phyloP scores from a whole-genome alignment of 1,139 yeast species.

The Saccharomyces hybrid region DNA sequence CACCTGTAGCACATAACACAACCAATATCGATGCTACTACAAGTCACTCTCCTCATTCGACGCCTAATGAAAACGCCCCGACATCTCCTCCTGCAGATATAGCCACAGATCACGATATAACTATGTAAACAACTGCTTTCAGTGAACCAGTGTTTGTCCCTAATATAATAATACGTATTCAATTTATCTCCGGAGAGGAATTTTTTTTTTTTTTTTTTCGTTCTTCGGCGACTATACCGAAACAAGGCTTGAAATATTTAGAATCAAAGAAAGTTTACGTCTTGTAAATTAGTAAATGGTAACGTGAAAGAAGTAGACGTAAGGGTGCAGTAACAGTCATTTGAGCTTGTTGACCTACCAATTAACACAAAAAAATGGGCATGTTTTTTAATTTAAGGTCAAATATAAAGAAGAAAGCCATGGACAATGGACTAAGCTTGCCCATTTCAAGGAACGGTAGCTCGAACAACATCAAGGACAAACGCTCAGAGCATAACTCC shows the following conservation, averaged over 20 bases:
- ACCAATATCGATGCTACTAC: neutral
- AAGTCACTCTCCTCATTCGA: neutral
- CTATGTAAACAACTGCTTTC: neutral
- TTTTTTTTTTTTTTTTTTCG: neutral
- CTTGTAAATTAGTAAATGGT: neutral
- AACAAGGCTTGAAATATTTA: neutral
- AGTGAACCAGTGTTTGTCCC: neutral
- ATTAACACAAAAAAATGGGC: neutral
- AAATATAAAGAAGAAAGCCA: neutral
- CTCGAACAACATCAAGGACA: neutral
- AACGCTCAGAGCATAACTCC: neutral
- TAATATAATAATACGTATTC: neutral
- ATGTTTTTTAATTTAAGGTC: neutral
- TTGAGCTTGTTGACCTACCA: neutral
- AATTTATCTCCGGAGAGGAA: neutral
- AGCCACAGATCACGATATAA: neutral
- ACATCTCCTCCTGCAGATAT: neutral
- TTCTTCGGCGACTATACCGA: neutral
- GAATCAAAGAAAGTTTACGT: neutral
- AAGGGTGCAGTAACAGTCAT: neutral
- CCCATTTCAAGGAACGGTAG: conserved; percentile 1
- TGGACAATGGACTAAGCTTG: neutral
- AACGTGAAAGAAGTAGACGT: neutral
- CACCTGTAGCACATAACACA: neutral
- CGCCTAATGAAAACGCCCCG: neutral